Evolutionary conservation across 257 asterid genomes (phyloP), one percentile per base, ranked within the genome.

Genomic region (Thymus quinquecostatus): DNA sequence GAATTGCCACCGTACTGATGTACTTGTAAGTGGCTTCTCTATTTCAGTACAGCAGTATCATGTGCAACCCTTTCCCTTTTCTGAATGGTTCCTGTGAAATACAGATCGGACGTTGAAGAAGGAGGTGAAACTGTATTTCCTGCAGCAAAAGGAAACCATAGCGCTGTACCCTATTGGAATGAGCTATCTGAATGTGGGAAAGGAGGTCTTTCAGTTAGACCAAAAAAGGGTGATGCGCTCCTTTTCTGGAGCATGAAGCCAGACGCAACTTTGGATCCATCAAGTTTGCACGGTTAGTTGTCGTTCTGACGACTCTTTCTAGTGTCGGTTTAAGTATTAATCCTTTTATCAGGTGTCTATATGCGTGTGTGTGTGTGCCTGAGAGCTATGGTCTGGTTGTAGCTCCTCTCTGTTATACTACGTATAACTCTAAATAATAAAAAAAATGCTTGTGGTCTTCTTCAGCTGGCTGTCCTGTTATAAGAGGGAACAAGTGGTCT

Each of bases 231-330:
- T 1, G 98, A 92, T 77, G 99, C 99, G 1, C 84, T 95, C 62
- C 97, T 95, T 71, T 95, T 95, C 88, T 95, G 99, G 98, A 95
- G 98, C 84, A 87, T 95, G 99, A 90, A 79, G 45, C 98, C 98
- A 14, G 99, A 95, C 21, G 95, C 91, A 36, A 77, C 87, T 76
- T 79, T 90, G 72, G 98, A 95, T 80, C 90, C 96, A 40, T 87
- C 98, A 64, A 95, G 99, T 82, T 83, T 95, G 88, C 99, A 95
- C 1, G 98, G 99, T 95, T 47, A 82, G 98, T 85, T 74, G 73
- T 60, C 47, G 66, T 68, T 70, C 63, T 79, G 47, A 55, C 64
- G 70, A 36, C 63, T 62, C 30, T 9, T 77, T 50, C 54, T 55
- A 56, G 10, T 43, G 54, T 67, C 48, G 49, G 57, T 69, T 60